Base-by-base conservation (phyloP, 2,329 filamentous ascomycete genomes). In the Microdochium nivale region DNA sequence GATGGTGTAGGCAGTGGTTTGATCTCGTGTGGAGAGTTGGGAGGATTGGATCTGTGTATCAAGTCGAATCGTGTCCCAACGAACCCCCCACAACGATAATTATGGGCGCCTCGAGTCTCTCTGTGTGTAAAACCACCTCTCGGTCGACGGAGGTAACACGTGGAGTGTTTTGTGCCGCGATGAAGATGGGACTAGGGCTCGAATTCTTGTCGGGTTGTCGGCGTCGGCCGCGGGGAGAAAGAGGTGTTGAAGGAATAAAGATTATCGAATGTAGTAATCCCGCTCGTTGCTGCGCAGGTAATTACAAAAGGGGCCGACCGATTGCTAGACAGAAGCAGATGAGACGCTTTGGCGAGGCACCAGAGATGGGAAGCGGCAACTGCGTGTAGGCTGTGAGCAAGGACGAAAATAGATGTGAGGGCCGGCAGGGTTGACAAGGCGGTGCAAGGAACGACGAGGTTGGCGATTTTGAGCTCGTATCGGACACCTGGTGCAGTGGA, bases 1-100 rank as follows among this genome's bases (percentile, higher is more conserved):
- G 60, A 60, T 60, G 61, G 57, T 58, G 57, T 51, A 60, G 58
- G 24, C 49, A 48, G 51, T 50, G 40, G 23, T 53, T 55, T 53
- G 53, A 49, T 52, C 53, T 46, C 19, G n/a, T 44, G 40, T 19
- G 40, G 9, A 24, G 40, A 44, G 40, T 7, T 16, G 19, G 21
- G 3, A 44, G 40, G 9, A 11, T 44, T 4, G 19, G 40, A 21
- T 7, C 19, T 10, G 9, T 11, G n/a, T 19, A 8, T 8, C 14
- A 19, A 7, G 3, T 23, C 21, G 19, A 11, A 19, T 44, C 19
- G 40, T 44, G 40, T 16, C 40, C 40, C 40, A 7, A 13, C 14
- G 19, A 3, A 19, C 7, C 10, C n/a, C 40, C 19, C 40, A 19
- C 19, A 19, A 19, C 19, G 19, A 19, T n/a, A 19, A 19, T 21